Base-by-base conservation (phyloP, 2,329 filamentous ascomycete genomes). In the Fonsecaea pugnacius region DNA sequence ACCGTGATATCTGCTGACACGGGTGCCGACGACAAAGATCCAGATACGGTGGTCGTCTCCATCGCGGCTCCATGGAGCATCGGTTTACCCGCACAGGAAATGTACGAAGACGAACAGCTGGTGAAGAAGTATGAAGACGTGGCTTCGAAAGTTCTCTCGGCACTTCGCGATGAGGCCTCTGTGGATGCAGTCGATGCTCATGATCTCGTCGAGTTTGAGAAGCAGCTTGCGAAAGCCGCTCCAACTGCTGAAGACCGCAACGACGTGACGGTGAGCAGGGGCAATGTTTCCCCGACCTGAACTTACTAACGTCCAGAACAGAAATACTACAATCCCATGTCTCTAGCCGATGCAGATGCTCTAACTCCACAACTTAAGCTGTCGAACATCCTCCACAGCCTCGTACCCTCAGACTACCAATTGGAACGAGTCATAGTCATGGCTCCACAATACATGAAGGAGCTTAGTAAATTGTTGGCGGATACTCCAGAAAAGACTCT, bases 261-360 rank as follows among this genome's bases (percentile, higher is more conserved):
- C 64, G 86, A 89, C 73, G 84, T 89, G 52, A 88, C 85, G 12
- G 66, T 68, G 33, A 59, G 62, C 60, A 1, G 35, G 24, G 30
- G 30, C 51, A 12, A n/a, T 6, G 35, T 4, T 18, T 14, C 46
- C 18, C 14, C 12, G 24, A 14, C 6, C 30, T 21, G n/a, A 16
- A 33, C 8, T 9, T 21, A 50, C 48, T 66, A 50, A 68, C 48
- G 0, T 27, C 18, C 30, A 18, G 3, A 1, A 12, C 57, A 69
- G 67, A 67, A 89, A 78, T 86, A 84, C 68, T 90, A 90, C 75
- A 90, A 89, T 70, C 87, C 87, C 1, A 83, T 84, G 73, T 81
- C 81, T 8, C 74, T 89, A 18, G 76, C 82, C 10, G 83, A 89
- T 60, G 83, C 83, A 5, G 78, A 82, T 36, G 77, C 78, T 2